phyloP scores from a whole-genome alignment of 2,329 filamentous ascomycete species.

The Clarireedia sp. region DNA sequence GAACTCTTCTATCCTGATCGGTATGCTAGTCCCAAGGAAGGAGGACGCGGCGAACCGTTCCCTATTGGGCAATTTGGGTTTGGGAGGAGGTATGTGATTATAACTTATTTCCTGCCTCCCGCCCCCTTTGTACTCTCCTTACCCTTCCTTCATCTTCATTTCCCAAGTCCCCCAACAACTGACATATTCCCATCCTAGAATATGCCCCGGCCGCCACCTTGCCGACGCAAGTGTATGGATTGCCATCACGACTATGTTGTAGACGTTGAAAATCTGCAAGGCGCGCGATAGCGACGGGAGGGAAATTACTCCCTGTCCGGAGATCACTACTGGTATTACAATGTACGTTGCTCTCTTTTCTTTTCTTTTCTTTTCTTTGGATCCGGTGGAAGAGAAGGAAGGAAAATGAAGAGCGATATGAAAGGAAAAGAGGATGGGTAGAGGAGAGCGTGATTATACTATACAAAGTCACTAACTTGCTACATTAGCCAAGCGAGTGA shows the following conservation, averaged over 20 bases:
- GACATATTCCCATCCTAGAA: neutral
- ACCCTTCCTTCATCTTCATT: neutral
- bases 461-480: neutral
- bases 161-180: no score
- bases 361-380: neutral
- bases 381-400: no score
- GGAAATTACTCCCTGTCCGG: constrained; percentile 26
- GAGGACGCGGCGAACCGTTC: constrained; percentile 29
- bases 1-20: constrained; percentile 40
- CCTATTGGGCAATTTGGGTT: constrained; percentile 44
- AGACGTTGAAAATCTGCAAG: constrained; percentile 31
- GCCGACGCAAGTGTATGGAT: constrained; percentile 39
- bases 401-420: no score
- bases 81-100: constrained; percentile 31
- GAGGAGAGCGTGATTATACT: neutral
- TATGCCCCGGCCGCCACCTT: constrained; percentile 42
- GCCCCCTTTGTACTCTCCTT: neutral
- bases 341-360: constrained; percentile 8
- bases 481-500: neutral
- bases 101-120: neutral
- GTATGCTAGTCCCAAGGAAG: constrained; percentile 24
- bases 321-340: constrained; percentile 16
- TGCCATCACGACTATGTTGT: constrained; percentile 33
- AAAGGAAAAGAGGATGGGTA: neutral
- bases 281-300: constrained; percentile 30